Base-by-base conservation (phyloP, 306 rosid species). In the Inga oerstediana region DNA sequence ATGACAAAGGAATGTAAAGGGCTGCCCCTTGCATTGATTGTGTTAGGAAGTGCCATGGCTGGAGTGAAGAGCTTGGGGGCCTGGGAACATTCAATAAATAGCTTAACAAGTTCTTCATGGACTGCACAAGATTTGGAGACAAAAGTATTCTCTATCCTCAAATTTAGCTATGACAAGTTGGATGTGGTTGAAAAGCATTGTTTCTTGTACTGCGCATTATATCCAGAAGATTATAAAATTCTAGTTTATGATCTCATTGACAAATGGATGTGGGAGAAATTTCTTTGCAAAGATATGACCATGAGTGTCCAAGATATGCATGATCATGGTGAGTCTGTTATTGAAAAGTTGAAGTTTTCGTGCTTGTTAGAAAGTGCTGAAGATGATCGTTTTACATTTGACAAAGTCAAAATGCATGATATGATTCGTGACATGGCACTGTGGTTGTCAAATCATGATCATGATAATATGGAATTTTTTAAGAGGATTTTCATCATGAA, bases 191-290 rank as follows among this genome's bases (percentile, higher is more conserved):
- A 46, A 19, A 46, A 32, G 19, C 11, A 2, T 1, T 78, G 74
- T 66, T 78, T 78, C 45, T 49, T 78, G 6, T 78, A 81, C 0
- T 85, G 83, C 0, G 72, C 88, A 8, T 12, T 78, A 2, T 85
- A 72, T 52, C 88, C 85, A 17, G 75, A 82, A 20, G 88, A 85
- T 27, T 27, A 8, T 52, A 17, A 5, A 35, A 16, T 85, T 8
- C 0, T 0, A 0, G 65, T 34, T 44, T 11, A 4, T 0, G 15
- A 17, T 7, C 77, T 85, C 3, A 77, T 81, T 19, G 22, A 72
- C n/a, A 51, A 74, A 17, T 78, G 75, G 75, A 46, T 78, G 11
- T 2, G n/a, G n/a, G 72, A 66, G 44, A 41, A 41, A 15, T 66
- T 66, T 64, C 20, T 27, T 30, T 8, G 9, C 30, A 4, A 12